Percentiles rank a stretch among this genome's conserved stretches.
Evolutionary conservation across 225 moss, liverwort and hornwort species (phyloP).

Genomic region (Anthoceros angustus): DNA sequence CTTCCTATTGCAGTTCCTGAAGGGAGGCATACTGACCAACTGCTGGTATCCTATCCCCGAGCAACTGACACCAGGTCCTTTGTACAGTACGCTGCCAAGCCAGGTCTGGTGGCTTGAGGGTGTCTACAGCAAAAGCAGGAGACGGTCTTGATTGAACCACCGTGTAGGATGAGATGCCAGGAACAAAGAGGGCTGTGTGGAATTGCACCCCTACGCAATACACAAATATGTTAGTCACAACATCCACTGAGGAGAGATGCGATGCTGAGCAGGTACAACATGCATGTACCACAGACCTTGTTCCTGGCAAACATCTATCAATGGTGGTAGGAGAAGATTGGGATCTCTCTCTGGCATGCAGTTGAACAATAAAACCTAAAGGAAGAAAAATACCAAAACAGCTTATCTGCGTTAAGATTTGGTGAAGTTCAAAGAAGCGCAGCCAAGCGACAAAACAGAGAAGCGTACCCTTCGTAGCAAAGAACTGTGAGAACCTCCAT

Average conservation of each 20-base stretch:
- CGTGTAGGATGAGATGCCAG: conserved; percentile 46
- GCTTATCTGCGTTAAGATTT: too few species aligned
- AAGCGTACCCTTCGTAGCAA: background rate
- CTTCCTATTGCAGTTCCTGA: too few species aligned
- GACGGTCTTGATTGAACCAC: conserved; percentile 22
- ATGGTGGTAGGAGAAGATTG: conserved; percentile 62
- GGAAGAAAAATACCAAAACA: conserved; percentile 9
- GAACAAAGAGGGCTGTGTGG: conserved; percentile 74
- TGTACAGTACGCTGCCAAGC: conserved; percentile 45
- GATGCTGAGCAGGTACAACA: background rate
- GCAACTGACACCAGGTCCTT: background rate
- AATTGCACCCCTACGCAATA: conserved; percentile 48
- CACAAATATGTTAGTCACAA: background rate
- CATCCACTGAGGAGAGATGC: background rate
- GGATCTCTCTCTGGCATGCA: conserved; percentile 99
- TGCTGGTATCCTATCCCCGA: background rate
- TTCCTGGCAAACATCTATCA: conserved; percentile 49
- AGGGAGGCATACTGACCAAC: background rate
- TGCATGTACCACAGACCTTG: conserved; percentile 36
- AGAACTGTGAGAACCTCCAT: conserved; percentile 8
- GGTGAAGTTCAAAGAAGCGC: too few species aligned
- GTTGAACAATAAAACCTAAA: conserved; percentile 95
- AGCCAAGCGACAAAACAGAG: too few species aligned
- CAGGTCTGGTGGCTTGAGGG: conserved; percentile 25
- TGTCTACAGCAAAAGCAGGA: conserved; percentile 3